Evolutionary conservation across 2,329 filamentous ascomycete genomes (phyloP).

Genomic region (Coniochaeta sp.): DNA sequence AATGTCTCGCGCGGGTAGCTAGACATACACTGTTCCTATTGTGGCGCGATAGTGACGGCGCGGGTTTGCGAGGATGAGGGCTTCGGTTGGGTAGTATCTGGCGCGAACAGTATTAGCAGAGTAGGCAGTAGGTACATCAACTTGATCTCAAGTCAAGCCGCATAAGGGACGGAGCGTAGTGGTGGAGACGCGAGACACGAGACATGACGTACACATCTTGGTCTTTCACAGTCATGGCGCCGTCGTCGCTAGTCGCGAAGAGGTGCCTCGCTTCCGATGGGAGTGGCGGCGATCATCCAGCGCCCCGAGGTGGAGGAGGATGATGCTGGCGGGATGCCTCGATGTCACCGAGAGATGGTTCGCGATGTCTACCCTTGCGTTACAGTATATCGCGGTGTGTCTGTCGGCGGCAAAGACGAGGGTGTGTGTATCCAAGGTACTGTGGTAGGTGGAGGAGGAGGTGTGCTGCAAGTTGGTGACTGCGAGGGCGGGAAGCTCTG

Average conservation of each 20-base stretch:
- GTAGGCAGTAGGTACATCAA: too few species aligned
- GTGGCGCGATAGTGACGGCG: constrained; percentile 62
- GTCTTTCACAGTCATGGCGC: constrained; percentile 48
- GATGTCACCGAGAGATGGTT: too few species aligned
- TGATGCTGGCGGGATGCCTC: too few species aligned
- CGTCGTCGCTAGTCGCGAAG: constrained; percentile 11
- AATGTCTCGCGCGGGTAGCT: neutral
- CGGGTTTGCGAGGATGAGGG: constrained; percentile 51
- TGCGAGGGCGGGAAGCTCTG: neutral
- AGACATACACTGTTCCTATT: constrained; percentile 53
- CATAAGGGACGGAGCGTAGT: too few species aligned
- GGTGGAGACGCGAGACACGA: too few species aligned
- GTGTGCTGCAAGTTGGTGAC: neutral
- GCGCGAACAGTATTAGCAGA: neutral
- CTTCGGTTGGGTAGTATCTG: constrained; percentile 60
- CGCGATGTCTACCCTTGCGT: neutral
- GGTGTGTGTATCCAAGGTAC: too few species aligned
- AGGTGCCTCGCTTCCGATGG: neutral
- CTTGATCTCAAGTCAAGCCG: too few species aligned
- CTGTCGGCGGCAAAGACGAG: neutral
- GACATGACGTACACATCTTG: constrained; percentile 38
- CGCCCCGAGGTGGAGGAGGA: neutral
- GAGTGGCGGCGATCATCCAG: neutral
- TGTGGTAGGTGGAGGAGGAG: too few species aligned
- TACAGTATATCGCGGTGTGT: neutral